phyloP scores from a whole-genome alignment of 306 rosid species.

The Corylus americana region DNA sequence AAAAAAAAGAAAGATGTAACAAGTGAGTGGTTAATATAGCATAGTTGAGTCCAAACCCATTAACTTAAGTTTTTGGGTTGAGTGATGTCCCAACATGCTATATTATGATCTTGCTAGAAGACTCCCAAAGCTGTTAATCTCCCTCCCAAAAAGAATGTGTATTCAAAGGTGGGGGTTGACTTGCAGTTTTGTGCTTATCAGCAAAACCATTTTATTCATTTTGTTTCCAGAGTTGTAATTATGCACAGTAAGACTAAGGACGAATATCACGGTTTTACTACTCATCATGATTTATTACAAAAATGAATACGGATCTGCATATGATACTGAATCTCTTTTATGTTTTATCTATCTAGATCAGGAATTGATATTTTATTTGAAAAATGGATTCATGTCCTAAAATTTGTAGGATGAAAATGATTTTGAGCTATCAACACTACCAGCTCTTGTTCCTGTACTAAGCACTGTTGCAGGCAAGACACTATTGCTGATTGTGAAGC shows the following conservation, averaged over 20 bases:
- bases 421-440: slow-evolving; percentile 90
- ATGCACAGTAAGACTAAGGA: not conserved
- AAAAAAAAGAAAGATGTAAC: too few species aligned
- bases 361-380: slow-evolving; percentile 1
- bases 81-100: too few species aligned
- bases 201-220: not conserved
- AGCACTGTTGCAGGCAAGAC: slow-evolving; percentile 86
- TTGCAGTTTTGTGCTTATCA: not conserved
- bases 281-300: not conserved
- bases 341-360: not conserved
- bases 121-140: too few species aligned
- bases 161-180: not conserved
- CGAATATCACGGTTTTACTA: not conserved
- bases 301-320: not conserved
- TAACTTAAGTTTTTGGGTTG: too few species aligned
- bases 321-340: not conserved
- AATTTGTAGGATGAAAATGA: slow-evolving; percentile 78
- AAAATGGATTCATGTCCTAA: slow-evolving; percentile 10
- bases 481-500: slow-evolving; percentile 83
- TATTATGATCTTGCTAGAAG: too few species aligned
- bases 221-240: not conserved
- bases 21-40: too few species aligned
- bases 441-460: slow-evolving; percentile 92
- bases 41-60: too few species aligned
- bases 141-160: too few species aligned